Conservation (phyloP, 2,329 filamentous ascomycete genomes). For the Diaporthe velutina region DNA sequence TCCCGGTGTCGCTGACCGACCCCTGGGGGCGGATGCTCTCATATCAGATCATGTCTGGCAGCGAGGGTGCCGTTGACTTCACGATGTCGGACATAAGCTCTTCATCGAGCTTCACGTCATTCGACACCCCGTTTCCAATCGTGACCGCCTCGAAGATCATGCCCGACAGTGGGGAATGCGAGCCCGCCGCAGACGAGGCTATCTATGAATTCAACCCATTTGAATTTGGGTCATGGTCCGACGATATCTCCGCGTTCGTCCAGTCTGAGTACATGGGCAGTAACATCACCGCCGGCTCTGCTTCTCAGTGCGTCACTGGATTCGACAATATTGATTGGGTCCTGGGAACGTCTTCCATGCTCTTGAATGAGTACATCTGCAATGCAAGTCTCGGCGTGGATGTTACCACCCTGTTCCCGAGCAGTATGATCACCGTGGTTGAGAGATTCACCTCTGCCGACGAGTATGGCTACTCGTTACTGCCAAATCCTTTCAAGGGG, state of each 20-base stretch:
- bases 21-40: constrained; percentile 36
- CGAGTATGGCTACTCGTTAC: constrained; percentile 41
- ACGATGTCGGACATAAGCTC: constrained; percentile 30
- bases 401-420: constrained; percentile 31
- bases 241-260: constrained; percentile 53
- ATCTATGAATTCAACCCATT: constrained; percentile 60
- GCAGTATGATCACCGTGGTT: constrained; percentile 42
- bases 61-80: constrained; percentile 21
- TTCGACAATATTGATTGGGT: constrained; percentile 64
- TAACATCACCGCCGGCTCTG: constrained; percentile 46
- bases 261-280: constrained; percentile 56
- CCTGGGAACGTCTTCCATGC: constrained; percentile 56
- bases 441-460: constrained; percentile 45
- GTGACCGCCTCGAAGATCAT: constrained; percentile 41
- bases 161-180: constrained; percentile 36
- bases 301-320: constrained; percentile 52
- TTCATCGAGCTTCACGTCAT: constrained; percentile 34
- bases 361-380: constrained; percentile 51
- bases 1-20: constrained; percentile 36
- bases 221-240: constrained; percentile 60
- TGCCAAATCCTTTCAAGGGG: constrained; percentile 59
- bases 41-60: constrained; percentile 35
- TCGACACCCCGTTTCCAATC: constrained; percentile 42
- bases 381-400: constrained; percentile 31
- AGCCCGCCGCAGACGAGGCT: constrained; percentile 46